Evolutionary conservation across 2,329 filamentous ascomycete species (phyloP), one percentile per base, ranked within the genome.

Genomic region (Stachybotrys chlorohalonatus): DNA sequence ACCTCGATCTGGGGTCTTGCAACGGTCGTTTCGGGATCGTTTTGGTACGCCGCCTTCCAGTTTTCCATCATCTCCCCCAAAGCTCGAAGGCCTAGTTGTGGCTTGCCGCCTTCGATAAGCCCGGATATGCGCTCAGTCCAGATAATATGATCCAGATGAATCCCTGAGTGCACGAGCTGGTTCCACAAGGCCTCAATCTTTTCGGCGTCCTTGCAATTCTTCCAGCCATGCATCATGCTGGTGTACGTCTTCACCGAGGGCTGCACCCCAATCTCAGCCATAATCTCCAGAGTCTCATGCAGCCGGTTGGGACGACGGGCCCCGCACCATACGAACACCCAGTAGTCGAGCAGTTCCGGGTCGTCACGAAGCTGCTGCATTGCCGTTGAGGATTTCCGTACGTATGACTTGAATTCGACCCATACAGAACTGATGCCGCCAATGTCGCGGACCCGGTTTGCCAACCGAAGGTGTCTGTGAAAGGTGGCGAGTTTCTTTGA

Each of bases 121-220:
- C 83, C 84, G 31, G 82, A 79, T 48, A 94, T 81, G 31, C 86
- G 80, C 13, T 83, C 82, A 8, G 84, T 86, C 89, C 89, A 94
- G 46, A 85, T 82, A 53, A 75, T 64, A 7, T 69, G 68, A 66
- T 93, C 89, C 5, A 90, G 82, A 58, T 78, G 70, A 9, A 83
- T 63, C 1, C 81, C 80, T 1, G 82, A 78, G 8, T 64, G 65
- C 4, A 79, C 63, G 70, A 94, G 81, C 58, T 80, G 81, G 0
- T 70, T 60, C 89, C 90, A 95, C 36, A 91, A 77, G 1, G 75
- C 75, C 54, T 85, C 80, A 57, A 92, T 74, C 24, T 78, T 82
- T n/a, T 73, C 66, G 0, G 75, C 59, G 61, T 90, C 84, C 53
- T 76, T 75, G 52, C 81, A 76, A 52, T 75, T 76, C 63, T 79